Evolutionary conservation across 73 alveolate genomes (phyloP).

Genomic region (Halteria grandinella): DNA sequence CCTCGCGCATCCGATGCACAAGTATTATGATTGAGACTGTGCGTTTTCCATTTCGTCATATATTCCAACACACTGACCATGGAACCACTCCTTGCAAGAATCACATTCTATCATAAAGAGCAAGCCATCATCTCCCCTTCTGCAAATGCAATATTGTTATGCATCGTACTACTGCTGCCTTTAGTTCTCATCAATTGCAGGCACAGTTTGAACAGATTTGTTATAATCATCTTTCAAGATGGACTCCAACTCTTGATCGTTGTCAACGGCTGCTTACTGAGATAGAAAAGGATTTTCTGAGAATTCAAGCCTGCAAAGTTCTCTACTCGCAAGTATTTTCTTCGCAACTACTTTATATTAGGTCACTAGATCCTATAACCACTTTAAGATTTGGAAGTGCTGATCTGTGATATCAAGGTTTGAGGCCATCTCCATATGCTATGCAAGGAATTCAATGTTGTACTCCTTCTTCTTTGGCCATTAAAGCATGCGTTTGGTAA

Average conservation of each 20-base stretch:
- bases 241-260: too few relatives aligned
- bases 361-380: conserved; percentile 6
- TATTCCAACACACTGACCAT: conserved; percentile 81
- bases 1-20: conserved; percentile 79
- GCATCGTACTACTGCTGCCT: conserved; percentile 31
- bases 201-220: too few relatives aligned
- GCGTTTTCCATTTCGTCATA: conserved; percentile 60
- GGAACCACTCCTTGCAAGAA: conserved; percentile 87
- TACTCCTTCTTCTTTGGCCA: background rate
- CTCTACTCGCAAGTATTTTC: conserved; percentile 30
- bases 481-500: background rate
- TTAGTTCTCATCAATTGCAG: too few relatives aligned
- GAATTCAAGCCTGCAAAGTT: conserved; percentile 13
- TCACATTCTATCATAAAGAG: conserved; percentile 83
- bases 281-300: too few relatives aligned
- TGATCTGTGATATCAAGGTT: conserved; percentile 31
- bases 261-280: too few relatives aligned
- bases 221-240: too few relatives aligned
- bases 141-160: conserved; percentile 73
- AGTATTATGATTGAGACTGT: conserved; percentile 60
- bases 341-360: conserved; percentile 45
- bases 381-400: conserved; percentile 44
- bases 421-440: conserved; percentile 16
- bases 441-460: conserved; percentile 12
- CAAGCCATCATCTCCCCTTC: conserved; percentile 86